Conservation (phyloP, 2,329 filamentous ascomycete genomes). For the Ceratocystis diversiconidia region DNA sequence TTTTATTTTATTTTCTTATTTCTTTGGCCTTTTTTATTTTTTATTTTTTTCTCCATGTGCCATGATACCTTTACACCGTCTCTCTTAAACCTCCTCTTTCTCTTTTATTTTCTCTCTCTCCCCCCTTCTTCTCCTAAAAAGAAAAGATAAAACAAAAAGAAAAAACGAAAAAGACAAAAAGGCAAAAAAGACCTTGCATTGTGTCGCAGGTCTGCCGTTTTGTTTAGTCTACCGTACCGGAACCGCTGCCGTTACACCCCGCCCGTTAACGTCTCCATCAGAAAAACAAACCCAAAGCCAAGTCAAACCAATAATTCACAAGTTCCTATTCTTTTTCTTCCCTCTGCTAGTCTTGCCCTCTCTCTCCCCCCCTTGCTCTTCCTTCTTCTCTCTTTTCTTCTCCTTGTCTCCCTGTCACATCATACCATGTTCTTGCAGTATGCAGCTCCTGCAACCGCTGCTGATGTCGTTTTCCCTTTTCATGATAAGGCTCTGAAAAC, state of each 20-base stretch:
- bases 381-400: background rate
- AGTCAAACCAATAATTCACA: too few relatives aligned
- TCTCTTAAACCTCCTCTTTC: background rate
- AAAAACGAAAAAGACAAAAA: background rate
- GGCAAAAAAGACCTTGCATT: slow-evolving; percentile 2
- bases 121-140: background rate
- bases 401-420: too few relatives aligned
- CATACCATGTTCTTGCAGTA: too few relatives aligned
- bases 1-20: background rate
- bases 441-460: too few relatives aligned
- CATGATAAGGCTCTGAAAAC: too few relatives aligned
- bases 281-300: too few relatives aligned
- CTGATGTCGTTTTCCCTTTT: too few relatives aligned
- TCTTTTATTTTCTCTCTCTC: too few relatives aligned
- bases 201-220: background rate
- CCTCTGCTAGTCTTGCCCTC: background rate
- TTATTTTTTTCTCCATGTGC: background rate
- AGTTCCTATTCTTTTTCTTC: background rate
- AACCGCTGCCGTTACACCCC: background rate
- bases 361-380: background rate
- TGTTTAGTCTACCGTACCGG: background rate
- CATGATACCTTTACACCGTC: background rate
- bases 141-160: background rate
- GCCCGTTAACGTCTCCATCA: background rate
- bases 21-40: background rate